Evolutionary conservation across 768 basidiomycete genomes (phyloP), one percentile per base, ranked within the genome.

Genomic region (Sarcodon sp.): DNA sequence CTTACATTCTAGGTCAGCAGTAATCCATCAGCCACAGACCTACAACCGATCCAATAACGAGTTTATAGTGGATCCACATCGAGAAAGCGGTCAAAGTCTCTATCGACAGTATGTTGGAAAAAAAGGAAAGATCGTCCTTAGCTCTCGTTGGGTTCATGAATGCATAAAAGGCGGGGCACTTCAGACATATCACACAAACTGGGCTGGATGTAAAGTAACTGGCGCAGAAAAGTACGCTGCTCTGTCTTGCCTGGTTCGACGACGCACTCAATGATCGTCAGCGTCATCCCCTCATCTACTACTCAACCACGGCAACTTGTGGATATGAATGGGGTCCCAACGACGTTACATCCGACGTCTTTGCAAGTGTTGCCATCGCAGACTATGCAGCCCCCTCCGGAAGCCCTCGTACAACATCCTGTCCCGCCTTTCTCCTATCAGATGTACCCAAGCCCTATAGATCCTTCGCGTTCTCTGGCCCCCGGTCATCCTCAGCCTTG

Each of bases 161-260:
- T 91, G 88, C 55, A 69, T 91, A 55, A 77, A 80, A 55, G 65
- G 72, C 6, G 73, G 76, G 45, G 71, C 74, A 41, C 69, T 91
- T 33, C 83, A 86, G 60, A 86, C 83, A 0, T 89, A 81, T 57
- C 73, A 77, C 45, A 77, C 69, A 49, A 79, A 86, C 55, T 91
- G 83, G 77, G 86, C 81, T 9, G 83, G 77, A 21, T 90, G 84
- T 55, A 89, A 84, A 66, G 76, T 91, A 15, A 80, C 75, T 15
- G 87, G 87, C 18, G 70, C 68, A 13, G 86, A 90, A 63, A 64
- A 68, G 87, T 90, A 64, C 34, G 8, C 35, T 48, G 11, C 33
- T 15, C 9, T 8, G 18, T 39, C 34, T 33, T 47, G 21, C 16
- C 32, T 4, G 21, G 21, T 27, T 27, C 21, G 21, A 27, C 2